These are phyloP conservation scores for Talaromyces proteolyticus DNA, from an alignment of 495 filamentous ascomycete species.

Conservation along the genomic window DNA sequence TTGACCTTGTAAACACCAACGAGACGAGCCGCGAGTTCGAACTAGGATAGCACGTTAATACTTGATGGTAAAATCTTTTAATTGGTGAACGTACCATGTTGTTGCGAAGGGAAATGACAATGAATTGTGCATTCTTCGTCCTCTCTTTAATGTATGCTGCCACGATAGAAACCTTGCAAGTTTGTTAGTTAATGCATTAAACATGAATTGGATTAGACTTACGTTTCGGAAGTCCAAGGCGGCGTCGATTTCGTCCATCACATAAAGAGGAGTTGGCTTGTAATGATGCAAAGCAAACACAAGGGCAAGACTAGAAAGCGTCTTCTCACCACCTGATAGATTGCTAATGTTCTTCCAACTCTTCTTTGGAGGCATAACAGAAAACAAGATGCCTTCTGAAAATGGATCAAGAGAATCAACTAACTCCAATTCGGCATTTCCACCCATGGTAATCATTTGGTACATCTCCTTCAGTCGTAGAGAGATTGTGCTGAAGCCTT, in stretches of 20 bases:
- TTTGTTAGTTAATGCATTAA: slow-evolving; percentile 6
- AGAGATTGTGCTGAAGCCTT: slow-evolving; percentile 93
- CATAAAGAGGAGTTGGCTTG: slow-evolving; percentile 94
- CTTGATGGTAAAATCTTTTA: too few relatives aligned
- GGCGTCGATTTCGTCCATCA: slow-evolving; percentile 99
- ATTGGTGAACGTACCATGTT: slow-evolving; percentile 65
- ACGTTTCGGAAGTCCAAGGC: slow-evolving; percentile 97
- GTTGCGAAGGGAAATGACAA: slow-evolving; percentile 95
- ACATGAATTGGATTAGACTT: slow-evolving; percentile 29
- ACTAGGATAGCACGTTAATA: slow-evolving; percentile 32
- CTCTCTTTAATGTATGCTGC: slow-evolving; percentile 98
- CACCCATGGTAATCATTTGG: slow-evolving; percentile 99
- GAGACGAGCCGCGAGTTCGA: slow-evolving; percentile 88
- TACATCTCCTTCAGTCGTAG: slow-evolving; percentile 98
- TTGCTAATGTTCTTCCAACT: slow-evolving; percentile 99
- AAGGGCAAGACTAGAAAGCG: slow-evolving; percentile 83
- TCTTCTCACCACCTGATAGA: slow-evolving; percentile 93
- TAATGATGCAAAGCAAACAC: slow-evolving; percentile 98
- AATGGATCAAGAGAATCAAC: slow-evolving; percentile 95
- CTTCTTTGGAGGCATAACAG: slow-evolving; percentile 99
- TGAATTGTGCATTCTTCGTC: slow-evolving; percentile 98
- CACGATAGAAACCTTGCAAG: slow-evolving; percentile 82
- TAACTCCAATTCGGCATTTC: slow-evolving; percentile 94
- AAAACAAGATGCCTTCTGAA: slow-evolving; percentile 93
- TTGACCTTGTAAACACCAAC: slow-evolving; percentile 99